phyloP scores from a whole-genome alignment of 139 green algal genomes.

The Volvox africanus region DNA sequence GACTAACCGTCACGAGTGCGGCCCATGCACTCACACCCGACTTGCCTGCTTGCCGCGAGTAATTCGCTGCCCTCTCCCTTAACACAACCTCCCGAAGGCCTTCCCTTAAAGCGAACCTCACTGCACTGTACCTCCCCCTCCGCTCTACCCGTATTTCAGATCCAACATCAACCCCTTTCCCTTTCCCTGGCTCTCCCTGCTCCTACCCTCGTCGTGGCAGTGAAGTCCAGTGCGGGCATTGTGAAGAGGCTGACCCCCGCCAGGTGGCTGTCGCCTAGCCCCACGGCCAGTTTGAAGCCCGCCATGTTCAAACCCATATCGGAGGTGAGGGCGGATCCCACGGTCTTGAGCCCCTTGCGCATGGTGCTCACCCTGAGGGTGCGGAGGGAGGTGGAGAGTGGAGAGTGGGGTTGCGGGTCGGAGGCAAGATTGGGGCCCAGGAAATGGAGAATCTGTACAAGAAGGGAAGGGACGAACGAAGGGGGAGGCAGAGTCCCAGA shows the following conservation, averaged over 20 bases:
- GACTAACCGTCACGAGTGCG: too few relatives aligned
- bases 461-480: neutral
- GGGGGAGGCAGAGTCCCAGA: too few relatives aligned
- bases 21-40: too few relatives aligned
- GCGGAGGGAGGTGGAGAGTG: too few relatives aligned
- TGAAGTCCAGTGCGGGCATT: conserved; percentile 45
- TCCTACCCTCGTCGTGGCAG: conserved; percentile 9
- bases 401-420: neutral
- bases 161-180: neutral
- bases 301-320: conserved; percentile 54
- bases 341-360: conserved; percentile 20
- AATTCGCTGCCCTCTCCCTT: too few relatives aligned
- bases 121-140: too few relatives aligned
- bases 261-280: conserved; percentile 49
- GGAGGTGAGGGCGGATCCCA: conserved; percentile 7
- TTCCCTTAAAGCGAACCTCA: too few relatives aligned
- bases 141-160: too few relatives aligned
- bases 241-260: conserved; percentile 27
- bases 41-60: too few relatives aligned
- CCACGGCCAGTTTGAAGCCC: conserved; percentile 50
- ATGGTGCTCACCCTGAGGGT: conserved; percentile 41
- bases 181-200: neutral
- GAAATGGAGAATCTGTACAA: neutral
- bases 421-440: too few relatives aligned
- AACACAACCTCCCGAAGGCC: too few relatives aligned